phyloP scores from a whole-genome alignment of 2,329 filamentous ascomycete genomes.

The Phialophora macrospora region DNA sequence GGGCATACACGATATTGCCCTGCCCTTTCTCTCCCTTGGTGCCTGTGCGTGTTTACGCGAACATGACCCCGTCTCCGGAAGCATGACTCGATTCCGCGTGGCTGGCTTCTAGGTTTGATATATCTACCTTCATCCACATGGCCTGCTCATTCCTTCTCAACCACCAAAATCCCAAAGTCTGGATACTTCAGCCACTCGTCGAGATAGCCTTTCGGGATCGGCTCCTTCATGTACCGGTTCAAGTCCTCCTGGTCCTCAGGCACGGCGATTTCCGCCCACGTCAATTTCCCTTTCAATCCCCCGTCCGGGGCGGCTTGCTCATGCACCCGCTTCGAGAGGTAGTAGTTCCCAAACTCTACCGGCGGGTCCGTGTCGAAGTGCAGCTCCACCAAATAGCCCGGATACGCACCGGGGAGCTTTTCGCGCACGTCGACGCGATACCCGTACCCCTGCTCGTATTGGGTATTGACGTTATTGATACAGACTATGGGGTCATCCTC shows the following conservation, averaged over 20 bases:
- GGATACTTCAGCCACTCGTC: slow-evolving; percentile 23
- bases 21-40: too few species aligned
- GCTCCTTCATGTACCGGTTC: slow-evolving; percentile 16
- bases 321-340: slow-evolving; percentile 25
- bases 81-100: background rate
- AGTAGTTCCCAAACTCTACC: slow-evolving; percentile 32
- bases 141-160: slow-evolving; percentile 13
- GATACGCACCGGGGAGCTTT: background rate
- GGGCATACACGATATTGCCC: too few species aligned
- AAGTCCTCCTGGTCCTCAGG: slow-evolving; percentile 22
- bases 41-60: too few species aligned
- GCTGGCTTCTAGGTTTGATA: background rate
- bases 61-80: background rate
- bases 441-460: slow-evolving; percentile 13
- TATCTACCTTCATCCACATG: background rate
- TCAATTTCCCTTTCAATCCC: slow-evolving; percentile 24
- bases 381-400: slow-evolving; percentile 22
- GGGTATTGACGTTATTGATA: slow-evolving; percentile 26
- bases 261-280: slow-evolving; percentile 21
- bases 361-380: slow-evolving; percentile 25
- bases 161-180: slow-evolving; percentile 26
- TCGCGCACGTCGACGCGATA: slow-evolving; percentile 11
- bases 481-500: slow-evolving; percentile 36
- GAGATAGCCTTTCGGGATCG: slow-evolving; percentile 17
- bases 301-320: slow-evolving; percentile 25